Evolutionary conservation across 169 alveolate genomes (phyloP), one percentile per base, ranked within the genome.

Genomic region (Eimeria acervulina): DNA sequence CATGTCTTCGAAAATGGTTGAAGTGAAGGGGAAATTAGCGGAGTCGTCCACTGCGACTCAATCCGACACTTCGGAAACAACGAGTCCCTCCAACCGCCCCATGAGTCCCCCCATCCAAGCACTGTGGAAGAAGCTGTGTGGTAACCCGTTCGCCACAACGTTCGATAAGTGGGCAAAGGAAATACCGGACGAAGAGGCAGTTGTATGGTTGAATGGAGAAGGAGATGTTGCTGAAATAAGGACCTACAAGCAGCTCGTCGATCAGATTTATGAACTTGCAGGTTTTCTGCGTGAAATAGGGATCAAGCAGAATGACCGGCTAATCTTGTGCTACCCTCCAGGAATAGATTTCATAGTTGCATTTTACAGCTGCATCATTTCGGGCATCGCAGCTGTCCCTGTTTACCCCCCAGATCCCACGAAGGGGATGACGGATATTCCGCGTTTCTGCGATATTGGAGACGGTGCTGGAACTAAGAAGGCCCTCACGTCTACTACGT

Each of bases 341-440:
- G 98, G 98, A 21, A 78, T 74, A n/a, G 98, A 97, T 76, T 97
- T 97, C 84, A 93, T 95, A 31, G 83, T 83, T 55, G 96, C 98
- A 31, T 97, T 97, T 87, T 63, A 94, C 55, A 81, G 97, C 61
- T 97, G 98, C 72, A 52, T 96, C 19, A 81, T 68, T 61, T 84
- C 97, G 28, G 98, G 98, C 76, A 44, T 97, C 40, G 90, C 96
- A 28, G 98, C 98, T 10, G 97, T 97, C 36, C 98, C 98, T 4
- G 98, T 97, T 19, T 96, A 96, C 66, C 98, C 98, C 87, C 98
- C 98, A 33, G 98, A 97, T 78, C 98, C 98, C 26, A 83, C 94
- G 59, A 95, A 95, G 52, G 98, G 97, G 23, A 78, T 76, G 52
- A 84, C 83, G 33, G 98, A 97, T 72, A 90, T 97, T n/a, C 97